phyloP scores from a whole-genome alignment of 306 rosid species.

The Begonia masoniana region DNA sequence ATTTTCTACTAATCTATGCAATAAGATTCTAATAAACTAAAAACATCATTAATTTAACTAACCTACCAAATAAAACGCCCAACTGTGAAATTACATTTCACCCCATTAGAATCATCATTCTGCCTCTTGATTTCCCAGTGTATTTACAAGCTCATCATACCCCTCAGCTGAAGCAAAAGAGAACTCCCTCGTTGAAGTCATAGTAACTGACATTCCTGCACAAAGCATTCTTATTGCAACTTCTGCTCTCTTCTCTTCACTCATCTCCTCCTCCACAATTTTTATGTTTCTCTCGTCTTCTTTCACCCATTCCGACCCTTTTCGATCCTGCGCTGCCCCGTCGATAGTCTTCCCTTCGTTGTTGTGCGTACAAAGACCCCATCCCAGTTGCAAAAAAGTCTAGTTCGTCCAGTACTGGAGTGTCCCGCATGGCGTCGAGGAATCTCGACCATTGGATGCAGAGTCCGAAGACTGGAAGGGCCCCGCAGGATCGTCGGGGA shows the following conservation, averaged over 20 bases:
- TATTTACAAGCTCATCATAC: conserved; percentile 56
- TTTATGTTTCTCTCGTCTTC: conserved; percentile 36
- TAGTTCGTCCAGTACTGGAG: conserved; percentile 57
- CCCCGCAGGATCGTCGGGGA: conserved; percentile 39
- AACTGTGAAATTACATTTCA: conserved; percentile 10
- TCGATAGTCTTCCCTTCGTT: conserved; percentile 39
- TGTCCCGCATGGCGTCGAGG: conserved; percentile 45
- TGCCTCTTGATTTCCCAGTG: conserved; percentile 48
- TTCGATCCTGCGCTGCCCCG: conserved; percentile 24
- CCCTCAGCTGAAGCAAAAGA: conserved; percentile 54
- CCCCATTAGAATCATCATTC: conserved; percentile 16
- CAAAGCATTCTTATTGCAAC: conserved; percentile 64
- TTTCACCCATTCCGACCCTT: conserved; percentile 12
- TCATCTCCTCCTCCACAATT: conserved; percentile 50
- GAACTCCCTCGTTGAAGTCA: conserved; percentile 68
- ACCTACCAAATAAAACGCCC: conserved; percentile 13
- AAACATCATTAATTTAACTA: no score
- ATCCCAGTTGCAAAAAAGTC: conserved; percentile 68
- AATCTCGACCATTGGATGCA: conserved; percentile 71
- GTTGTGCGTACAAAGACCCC: conserved; percentile 52
- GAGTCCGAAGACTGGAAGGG: conserved; percentile 66
- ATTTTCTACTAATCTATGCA: no score
- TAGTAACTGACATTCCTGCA: conserved; percentile 75
- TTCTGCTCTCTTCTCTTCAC: conserved; percentile 62
- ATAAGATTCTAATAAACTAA: no score